These are phyloP conservation scores for Pelargonium australe DNA, from an alignment of 441 rosid genomes.

Conservation along the genomic window DNA sequence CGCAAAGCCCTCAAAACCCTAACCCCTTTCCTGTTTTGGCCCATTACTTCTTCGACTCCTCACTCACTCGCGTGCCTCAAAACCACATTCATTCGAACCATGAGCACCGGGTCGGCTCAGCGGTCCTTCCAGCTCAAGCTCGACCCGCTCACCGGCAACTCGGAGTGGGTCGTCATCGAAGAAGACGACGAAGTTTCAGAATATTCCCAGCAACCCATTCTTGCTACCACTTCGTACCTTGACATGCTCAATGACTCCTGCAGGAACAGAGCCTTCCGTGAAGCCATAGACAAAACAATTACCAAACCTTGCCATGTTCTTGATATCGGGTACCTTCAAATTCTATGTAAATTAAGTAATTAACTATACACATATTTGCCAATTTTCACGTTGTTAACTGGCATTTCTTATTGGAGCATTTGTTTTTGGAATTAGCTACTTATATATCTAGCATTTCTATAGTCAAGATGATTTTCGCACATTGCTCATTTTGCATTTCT, in stretches of 20 bases:
- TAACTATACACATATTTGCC: not conserved
- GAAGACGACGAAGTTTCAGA: conserved; percentile 45
- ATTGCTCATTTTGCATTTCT: conserved; percentile 1
- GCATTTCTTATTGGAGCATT: not conserved
- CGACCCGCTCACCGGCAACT: conserved; percentile 75
- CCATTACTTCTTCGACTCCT: conserved; percentile 11
- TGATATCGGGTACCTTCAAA: conserved; percentile 64
- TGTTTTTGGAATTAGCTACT: not conserved
- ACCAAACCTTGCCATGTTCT: conserved; percentile 74
- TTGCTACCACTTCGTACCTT: conserved; percentile 74
- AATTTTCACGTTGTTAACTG: not conserved
- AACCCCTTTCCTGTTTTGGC: conserved; percentile 15
- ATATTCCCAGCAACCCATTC: conserved; percentile 36
- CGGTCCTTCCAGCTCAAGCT: conserved; percentile 74
- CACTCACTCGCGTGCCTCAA: conserved; percentile 19
- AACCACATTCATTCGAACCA: conserved; percentile 32
- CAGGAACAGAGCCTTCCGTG: conserved; percentile 63
- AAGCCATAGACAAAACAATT: conserved; percentile 72
- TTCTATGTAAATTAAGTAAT: not conserved
- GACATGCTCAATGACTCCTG: conserved; percentile 92
- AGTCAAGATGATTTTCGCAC: not conserved
- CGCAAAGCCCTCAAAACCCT: conserved; percentile 34
- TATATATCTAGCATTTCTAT: not conserved
- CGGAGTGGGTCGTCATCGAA: conserved; percentile 80
- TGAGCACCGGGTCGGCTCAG: conserved; percentile 55